Evolutionary conservation across 345 rosid species (phyloP).

Genomic region (Ceriops zippeliana): DNA sequence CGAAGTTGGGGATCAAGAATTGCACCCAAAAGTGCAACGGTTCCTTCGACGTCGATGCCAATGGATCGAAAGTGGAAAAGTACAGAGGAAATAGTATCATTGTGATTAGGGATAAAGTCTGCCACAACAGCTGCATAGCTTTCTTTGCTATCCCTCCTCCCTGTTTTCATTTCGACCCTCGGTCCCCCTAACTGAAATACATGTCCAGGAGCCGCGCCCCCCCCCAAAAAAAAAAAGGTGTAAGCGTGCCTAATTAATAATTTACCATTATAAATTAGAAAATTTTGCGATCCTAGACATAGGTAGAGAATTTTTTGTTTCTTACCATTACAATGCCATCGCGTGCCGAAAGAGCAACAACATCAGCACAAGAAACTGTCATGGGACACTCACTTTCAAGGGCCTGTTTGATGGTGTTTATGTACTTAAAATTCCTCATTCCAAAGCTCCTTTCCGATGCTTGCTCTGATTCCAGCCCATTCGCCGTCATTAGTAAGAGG

Average conservation of each 20-base stretch:
- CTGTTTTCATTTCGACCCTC: constrained; percentile 68
- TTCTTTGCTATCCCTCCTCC: constrained; percentile 56
- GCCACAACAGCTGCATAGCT: constrained; percentile 47
- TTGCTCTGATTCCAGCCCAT: constrained; percentile 59
- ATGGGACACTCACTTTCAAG: constrained; percentile 62
- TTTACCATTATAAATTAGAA: background rate
- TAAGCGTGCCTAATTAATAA: too few relatives aligned
- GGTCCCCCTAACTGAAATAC: constrained; percentile 66
- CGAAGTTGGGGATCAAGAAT: background rate
- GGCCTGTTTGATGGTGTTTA: constrained; percentile 63
- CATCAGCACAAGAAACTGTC: constrained; percentile 81
- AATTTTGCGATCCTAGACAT: background rate
- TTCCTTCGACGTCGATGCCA: constrained; percentile 60
- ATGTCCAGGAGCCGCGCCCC: background rate
- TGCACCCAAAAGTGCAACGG: constrained; percentile 67
- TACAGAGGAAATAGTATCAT: constrained; percentile 52
- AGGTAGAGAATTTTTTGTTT: background rate
- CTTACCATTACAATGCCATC: constrained; percentile 70
- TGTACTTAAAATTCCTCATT: constrained; percentile 83
- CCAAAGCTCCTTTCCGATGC: constrained; percentile 62
- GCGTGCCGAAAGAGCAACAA: constrained; percentile 76
- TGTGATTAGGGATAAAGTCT: constrained; percentile 59
- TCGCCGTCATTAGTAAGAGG: constrained; percentile 48
- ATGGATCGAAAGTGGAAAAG: constrained; percentile 54
- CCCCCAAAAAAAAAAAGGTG: background rate